Conservation (phyloP, 2,329 filamentous ascomycete species). For the Aureobasidium leucospermi region DNA sequence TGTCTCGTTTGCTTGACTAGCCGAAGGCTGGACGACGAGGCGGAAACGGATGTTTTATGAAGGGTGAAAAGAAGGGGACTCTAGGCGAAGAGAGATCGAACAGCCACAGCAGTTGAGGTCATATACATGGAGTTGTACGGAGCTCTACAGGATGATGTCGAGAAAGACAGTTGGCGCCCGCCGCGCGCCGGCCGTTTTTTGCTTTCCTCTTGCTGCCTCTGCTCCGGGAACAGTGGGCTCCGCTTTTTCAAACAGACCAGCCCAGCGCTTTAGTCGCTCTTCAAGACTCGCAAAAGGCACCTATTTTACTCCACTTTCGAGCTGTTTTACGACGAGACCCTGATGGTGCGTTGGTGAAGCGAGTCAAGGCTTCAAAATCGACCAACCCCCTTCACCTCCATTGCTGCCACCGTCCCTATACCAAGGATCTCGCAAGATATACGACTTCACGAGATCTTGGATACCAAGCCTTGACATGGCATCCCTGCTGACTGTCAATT, state of each 20-base stretch:
- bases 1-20: constrained; percentile 3
- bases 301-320: constrained; percentile 6
- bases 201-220: constrained; percentile 6
- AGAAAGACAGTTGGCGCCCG: constrained; percentile 12
- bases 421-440: not conserved
- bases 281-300: not conserved
- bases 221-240: constrained; percentile 4
- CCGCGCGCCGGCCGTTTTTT: constrained; percentile 13
- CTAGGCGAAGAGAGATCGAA: not conserved
- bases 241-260: constrained; percentile 12
- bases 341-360: not conserved
- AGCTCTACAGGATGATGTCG: constrained; percentile 11
- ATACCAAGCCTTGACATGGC: not conserved
- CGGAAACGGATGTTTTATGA: not conserved
- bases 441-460: not conserved
- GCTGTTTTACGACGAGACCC: constrained; percentile 1
- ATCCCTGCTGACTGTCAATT: not conserved
- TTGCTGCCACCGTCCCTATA: not conserved
- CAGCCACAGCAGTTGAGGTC: constrained; percentile 13
- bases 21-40: constrained; percentile 2
- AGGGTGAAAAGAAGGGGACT: not conserved
- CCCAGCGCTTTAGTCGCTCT: not conserved
- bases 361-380: not conserved
- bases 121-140: constrained; percentile 9
- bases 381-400: not conserved